phyloP scores from a whole-genome alignment of 805 yeast genomes.

The Metschnikowia chrysomelidarum region DNA sequence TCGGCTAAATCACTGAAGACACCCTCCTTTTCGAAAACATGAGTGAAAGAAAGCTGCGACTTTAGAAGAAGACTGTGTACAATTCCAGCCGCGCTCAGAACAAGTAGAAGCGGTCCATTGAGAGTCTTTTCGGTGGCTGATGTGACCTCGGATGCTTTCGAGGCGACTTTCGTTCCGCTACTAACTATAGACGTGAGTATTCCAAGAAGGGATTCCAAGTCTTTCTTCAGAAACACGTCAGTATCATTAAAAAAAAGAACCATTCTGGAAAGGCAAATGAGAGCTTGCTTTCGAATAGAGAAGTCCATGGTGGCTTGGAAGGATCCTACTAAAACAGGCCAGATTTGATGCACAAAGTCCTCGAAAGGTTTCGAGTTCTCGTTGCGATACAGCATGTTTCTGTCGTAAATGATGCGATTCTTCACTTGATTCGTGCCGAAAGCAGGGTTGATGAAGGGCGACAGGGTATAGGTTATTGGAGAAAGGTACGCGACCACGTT shows the following conservation, averaged over 20 bases:
- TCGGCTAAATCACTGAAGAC: slow-evolving; percentile 48
- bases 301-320: slow-evolving; percentile 73
- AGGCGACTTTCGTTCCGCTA: slow-evolving; percentile 41
- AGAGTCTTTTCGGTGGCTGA: slow-evolving; percentile 2
- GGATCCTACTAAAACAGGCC: slow-evolving; percentile 56
- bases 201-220: slow-evolving; percentile 39
- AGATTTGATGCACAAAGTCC: slow-evolving; percentile 44
- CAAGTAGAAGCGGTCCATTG: slow-evolving; percentile 27
- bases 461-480: slow-evolving; percentile 44
- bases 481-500: slow-evolving; percentile 55
- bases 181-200: slow-evolving; percentile 60
- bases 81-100: slow-evolving; percentile 52
- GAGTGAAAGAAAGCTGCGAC: slow-evolving; percentile 43
- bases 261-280: slow-evolving; percentile 54
- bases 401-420: slow-evolving; percentile 27
- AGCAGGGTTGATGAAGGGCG: slow-evolving; percentile 28
- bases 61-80: slow-evolving; percentile 44
- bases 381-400: slow-evolving; percentile 29
- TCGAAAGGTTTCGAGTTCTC: slow-evolving; percentile 21
- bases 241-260: slow-evolving; percentile 38
- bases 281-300: slow-evolving; percentile 55
- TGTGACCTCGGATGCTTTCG: slow-evolving; percentile 1
- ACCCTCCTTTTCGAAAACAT: slow-evolving; percentile 69
- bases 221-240: slow-evolving; percentile 30
- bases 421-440: slow-evolving; percentile 24